Evolutionary conservation across 169 alveolate species (phyloP), one percentile per base, ranked within the genome.

Genomic region (Cryptosporidium sp.): DNA sequence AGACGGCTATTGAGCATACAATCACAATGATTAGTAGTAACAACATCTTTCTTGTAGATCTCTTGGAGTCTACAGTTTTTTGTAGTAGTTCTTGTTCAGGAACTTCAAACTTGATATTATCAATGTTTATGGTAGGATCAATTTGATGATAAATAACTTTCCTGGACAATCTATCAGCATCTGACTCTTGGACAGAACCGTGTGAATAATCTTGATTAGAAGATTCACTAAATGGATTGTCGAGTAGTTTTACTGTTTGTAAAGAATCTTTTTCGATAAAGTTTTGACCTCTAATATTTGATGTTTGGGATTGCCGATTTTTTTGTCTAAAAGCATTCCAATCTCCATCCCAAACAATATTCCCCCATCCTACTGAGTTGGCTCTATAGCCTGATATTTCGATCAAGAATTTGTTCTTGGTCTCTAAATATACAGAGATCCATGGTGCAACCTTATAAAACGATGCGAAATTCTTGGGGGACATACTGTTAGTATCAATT

Each of bases 311-410:
- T n/a, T 55, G 37, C 37, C 23, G n/a, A n/a, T 9, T 55, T 0
- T 55, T 55, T 55, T n/a, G 37, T 37, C 21, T 55, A 55, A 55
- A 55, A 7, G 16, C n/a, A 51, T 62, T 61, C 74, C 52, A 67
- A 16, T 80, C 52, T 39, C 89, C 89, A 48, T 80, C 39, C 89
- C 89, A 80, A 37, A 37, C 68, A 5, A 80, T 12, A 31, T 31
- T 80, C 6, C 75, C 89, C 89, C 89, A 80, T 6, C 89, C 89
- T 10, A 80, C 43, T 35, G 89, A 14, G 35, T 80, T 80, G 7
- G 89, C 35, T 18, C 39, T 59, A 48, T 58, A 62, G n/a, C 80
- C 41, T 5, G 80, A 61, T 41, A 80, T 65, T 35, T 59, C 80
- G 6, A 65, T 37, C 21, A 80, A 50, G 7, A 59, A 65, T 39